Conservation (phyloP, 2,329 filamentous ascomycete species). For the Aspergillus uvarum region DNA sequence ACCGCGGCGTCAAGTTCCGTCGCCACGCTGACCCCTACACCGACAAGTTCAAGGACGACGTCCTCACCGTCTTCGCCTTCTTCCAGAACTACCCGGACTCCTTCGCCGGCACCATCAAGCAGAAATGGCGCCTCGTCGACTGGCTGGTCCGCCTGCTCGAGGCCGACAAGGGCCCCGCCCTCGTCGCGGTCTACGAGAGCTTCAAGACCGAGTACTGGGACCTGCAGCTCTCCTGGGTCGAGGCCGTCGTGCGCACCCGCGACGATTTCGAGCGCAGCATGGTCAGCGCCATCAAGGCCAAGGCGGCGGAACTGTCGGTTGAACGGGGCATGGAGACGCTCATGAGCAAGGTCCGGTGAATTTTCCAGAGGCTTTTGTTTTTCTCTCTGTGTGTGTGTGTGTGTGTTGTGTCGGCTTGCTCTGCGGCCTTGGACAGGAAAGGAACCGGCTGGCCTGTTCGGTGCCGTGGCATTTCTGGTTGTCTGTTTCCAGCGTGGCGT, state of each 20-base stretch:
- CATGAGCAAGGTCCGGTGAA: constrained; percentile 79
- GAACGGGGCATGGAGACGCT: constrained; percentile 84
- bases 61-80: constrained; percentile 85
- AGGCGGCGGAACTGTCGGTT: constrained; percentile 81
- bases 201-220: constrained; percentile 93
- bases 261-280: constrained; percentile 94
- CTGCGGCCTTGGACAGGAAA: neutral
- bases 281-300: constrained; percentile 82
- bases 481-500: constrained; percentile 21
- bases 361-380: neutral
- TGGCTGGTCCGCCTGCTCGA: constrained; percentile 75
- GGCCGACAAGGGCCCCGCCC: constrained; percentile 67
- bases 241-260: constrained; percentile 78
- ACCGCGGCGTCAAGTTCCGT: constrained; percentile 86
- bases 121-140: constrained; percentile 90
- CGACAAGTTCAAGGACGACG: constrained; percentile 91
- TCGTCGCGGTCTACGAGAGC: constrained; percentile 74
- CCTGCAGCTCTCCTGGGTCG: constrained; percentile 91
- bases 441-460: neutral
- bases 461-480: neutral
- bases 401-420: neutral
- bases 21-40: constrained; percentile 76
- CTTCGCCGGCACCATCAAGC: constrained; percentile 74
- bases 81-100: constrained; percentile 71
- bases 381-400: too few relatives aligned